Evolutionary conservation across 306 rosid genomes (phyloP), one percentile per base, ranked within the genome.

Genomic region (Boehmeria nivea): DNA sequence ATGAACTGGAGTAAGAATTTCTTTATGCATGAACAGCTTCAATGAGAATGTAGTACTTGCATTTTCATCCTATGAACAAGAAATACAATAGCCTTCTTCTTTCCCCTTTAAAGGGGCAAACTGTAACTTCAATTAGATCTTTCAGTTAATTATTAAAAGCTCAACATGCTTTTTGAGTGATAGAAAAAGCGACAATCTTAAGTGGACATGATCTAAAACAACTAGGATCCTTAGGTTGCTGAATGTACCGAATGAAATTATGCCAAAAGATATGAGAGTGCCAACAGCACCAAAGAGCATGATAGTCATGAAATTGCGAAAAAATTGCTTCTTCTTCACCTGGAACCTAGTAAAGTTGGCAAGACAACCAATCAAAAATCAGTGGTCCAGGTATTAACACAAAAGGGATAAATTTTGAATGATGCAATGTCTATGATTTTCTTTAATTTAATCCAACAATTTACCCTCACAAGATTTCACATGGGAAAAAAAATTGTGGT

Each of bases 291-390:
- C 99, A 72, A 87, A 87, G 63, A 83, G 80, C 86, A 87, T 78
- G 56, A 93, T 87, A 4, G 96, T 93, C 76, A 83, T 77, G 62
- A 93, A 82, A 66, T 93, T 93, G 57, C 86, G 93, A 36, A 93
- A 87, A 72, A 93, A 93, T 24, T 87, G 96, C 73, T 93, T 93
- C 84, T 87, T 93, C 86, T 87, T 93, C 73, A 93, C 95, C 72
- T 77, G 95, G 76, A 93, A 93, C 87, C 99, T 93, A 76, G n/a
- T 46, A 47, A 3, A 8, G 59, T 49, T 31, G 60, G 37, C 20
- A 78, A 54, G 31, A 54, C 66, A 26, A 43, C 24, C 25, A 63
- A 14, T 47, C 26, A 19, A 48, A 33, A 58, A 53, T 46, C 14
- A 69, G 46, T 49, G 53, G 54, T 18, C 0, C 55, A n/a, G n/a